Evolutionary conservation across 495 filamentous ascomycete species (phyloP), one percentile per base, ranked within the genome.

Genomic region (Lineolata rhizophorae): DNA sequence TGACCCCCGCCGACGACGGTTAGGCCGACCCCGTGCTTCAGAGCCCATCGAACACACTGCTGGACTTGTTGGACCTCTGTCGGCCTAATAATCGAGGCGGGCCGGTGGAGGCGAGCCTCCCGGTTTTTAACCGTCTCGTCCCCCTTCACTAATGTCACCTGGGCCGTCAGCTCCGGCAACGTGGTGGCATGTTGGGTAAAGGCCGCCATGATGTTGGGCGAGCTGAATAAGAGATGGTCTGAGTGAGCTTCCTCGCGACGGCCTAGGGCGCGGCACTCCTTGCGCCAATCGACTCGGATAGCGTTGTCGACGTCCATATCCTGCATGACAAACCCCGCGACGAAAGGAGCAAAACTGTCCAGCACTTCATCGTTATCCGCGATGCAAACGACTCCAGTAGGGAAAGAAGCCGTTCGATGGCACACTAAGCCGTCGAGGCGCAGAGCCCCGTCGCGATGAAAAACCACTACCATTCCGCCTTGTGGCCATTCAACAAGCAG

Each of bases 1-100:
- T 75, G 67, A 35, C 68, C 55, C 17, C 67, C 70, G 18, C 65
- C 64, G 30, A 72, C 15, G 30, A 72, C 51, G 8, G 60, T 64
- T 36, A 75, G 47, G 31, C 57, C 46, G 19, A 56, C 32, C 11
- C 37, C 36, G 32, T 68, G 55, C 44, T 61, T 51, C 17, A 66
- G 38, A 48, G 67, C 67, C 70, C 68, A 75, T 47, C 37, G 45
- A 42, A 72, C 61, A 39, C 65, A 71, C 12, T 55, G 27, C 44
- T 69, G 65, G 34, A 75, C 41, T 5, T 71, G 59, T 43, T 10
- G 29, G 27, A 70, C 29, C 30, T 62, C 48, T 40, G 50, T 62
- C 31, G 67, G 67, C 34, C 46, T 49, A 28, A 64, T 30, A 40
- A 63, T 49, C 11, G 49, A 34, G 31, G 64, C 54, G 3, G 65